A percentile compares a stretch with the other conserved stretches of the same genome.
phyloP scores from a whole-genome alignment of 495 filamentous ascomycete species.

The Halenospora varia region DNA sequence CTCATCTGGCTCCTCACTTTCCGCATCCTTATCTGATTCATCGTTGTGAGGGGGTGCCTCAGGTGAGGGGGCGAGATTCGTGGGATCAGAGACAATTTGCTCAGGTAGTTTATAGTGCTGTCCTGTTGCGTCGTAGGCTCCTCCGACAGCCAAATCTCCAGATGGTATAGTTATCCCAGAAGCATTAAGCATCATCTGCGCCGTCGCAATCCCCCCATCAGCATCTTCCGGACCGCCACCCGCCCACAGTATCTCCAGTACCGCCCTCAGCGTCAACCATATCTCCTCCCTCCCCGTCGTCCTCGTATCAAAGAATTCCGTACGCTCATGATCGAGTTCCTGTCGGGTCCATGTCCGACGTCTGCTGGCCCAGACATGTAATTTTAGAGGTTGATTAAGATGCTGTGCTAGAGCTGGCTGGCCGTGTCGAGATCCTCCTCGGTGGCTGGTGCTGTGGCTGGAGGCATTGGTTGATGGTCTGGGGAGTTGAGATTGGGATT shows the following conservation, averaged over 20 bases:
- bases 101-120: slow-evolving; percentile 72
- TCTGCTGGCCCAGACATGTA: slow-evolving; percentile 47
- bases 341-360: slow-evolving; percentile 38
- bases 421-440: not conserved
- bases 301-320: slow-evolving; percentile 79
- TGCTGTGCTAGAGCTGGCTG: slow-evolving; percentile 4
- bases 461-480: slow-evolving; percentile 17
- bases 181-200: slow-evolving; percentile 75
- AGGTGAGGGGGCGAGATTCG: slow-evolving; percentile 50
- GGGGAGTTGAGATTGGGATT: slow-evolving; percentile 14
- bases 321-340: slow-evolving; percentile 41
- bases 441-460: slow-evolving; percentile 7
- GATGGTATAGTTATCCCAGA: slow-evolving; percentile 77
- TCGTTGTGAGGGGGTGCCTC: slow-evolving; percentile 36
- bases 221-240: slow-evolving; percentile 33
- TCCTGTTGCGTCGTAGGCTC: slow-evolving; percentile 75
- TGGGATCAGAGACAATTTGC: slow-evolving; percentile 72
- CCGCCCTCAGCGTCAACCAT: slow-evolving; percentile 69
- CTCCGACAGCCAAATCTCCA: slow-evolving; percentile 59
- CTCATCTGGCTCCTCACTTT: slow-evolving; percentile 11
- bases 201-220: slow-evolving; percentile 52
- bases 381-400: slow-evolving; percentile 21
- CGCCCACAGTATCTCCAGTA: slow-evolving; percentile 58
- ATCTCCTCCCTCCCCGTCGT: slow-evolving; percentile 72
- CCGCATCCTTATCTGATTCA: slow-evolving; percentile 24